Evolutionary conservation across 164 flowering plant genomes (phyloP).

Genomic region (Dillenia suffruticosa): DNA sequence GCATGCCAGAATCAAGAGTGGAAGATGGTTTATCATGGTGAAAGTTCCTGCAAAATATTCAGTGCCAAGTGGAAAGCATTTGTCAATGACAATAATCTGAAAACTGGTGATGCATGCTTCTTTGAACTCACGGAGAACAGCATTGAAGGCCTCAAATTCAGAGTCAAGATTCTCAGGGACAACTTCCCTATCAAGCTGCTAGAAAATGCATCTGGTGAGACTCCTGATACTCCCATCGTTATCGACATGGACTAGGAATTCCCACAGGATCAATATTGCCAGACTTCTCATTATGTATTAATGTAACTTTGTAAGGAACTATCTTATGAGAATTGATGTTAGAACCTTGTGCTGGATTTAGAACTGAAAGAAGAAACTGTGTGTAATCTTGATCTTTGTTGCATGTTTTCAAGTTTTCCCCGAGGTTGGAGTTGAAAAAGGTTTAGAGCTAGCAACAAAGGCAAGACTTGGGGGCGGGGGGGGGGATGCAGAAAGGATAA

Average conservation of each 20-base stretch:
- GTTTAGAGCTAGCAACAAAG: no score
- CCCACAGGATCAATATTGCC: no score
- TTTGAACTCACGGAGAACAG: slow-evolving; percentile 35
- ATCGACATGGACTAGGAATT: slow-evolving; percentile 7
- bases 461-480: no score
- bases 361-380: no score
- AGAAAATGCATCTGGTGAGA: slow-evolving; percentile 15
- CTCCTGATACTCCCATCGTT: slow-evolving; percentile 13
- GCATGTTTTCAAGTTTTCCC: no score
- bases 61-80: slow-evolving; percentile 28
- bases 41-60: slow-evolving; percentile 9
- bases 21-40: slow-evolving; percentile 24
- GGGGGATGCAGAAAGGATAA: no score
- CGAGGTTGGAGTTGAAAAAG: no score
- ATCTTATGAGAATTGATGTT: no score
- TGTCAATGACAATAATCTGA: slow-evolving; percentile 29
- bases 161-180: slow-evolving; percentile 39
- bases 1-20: slow-evolving; percentile 24
- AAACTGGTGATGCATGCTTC: slow-evolving; percentile 42
- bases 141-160: slow-evolving; percentile 18
- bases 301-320: no score
- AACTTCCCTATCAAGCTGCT: slow-evolving; percentile 26
- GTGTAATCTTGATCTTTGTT: no score
- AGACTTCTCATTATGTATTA: no score
- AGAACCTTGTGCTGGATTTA: no score